Conservation (phyloP, 2,329 filamentous ascomycete species). For the Colletotrichum caudatum region DNA sequence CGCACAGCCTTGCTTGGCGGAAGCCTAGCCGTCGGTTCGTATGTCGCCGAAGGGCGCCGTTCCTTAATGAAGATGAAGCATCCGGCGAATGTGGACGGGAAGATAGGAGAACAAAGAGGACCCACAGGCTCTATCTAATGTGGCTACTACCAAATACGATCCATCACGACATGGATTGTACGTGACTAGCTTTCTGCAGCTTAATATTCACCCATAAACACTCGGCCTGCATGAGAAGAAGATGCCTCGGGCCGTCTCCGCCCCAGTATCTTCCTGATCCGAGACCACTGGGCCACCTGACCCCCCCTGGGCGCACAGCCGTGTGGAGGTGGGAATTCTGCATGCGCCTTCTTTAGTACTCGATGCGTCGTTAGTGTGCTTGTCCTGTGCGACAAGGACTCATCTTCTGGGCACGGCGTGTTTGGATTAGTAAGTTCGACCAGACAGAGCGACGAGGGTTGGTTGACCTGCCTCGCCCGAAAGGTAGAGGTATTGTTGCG, state of each 20-base stretch:
- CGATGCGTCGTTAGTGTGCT: neutral
- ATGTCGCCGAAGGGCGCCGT: too few relatives aligned
- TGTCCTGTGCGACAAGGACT: neutral
- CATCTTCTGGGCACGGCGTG: neutral
- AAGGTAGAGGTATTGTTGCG: neutral
- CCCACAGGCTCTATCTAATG: neutral
- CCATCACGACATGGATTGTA: neutral
- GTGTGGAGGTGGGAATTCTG: neutral
- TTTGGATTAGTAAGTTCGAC: neutral
- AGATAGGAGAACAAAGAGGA: neutral
- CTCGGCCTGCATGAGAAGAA: neutral
- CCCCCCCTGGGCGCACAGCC: too few relatives aligned
- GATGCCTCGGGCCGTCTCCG: neutral
- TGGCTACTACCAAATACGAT: neutral
- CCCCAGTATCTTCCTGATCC: neutral
- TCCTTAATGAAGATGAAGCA: neutral
- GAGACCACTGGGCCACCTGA: neutral
- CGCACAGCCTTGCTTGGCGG: neutral
- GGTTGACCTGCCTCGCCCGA: neutral
- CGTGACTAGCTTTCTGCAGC: neutral
- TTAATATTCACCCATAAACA: neutral
- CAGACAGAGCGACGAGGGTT: neutral
- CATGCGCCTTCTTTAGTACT: conserved; percentile 11
- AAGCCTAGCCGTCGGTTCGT: neutral
- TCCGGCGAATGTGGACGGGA: neutral